Conservation (phyloP, 768 basidiomycete genomes). For the Auricularia heimuer region DNA sequence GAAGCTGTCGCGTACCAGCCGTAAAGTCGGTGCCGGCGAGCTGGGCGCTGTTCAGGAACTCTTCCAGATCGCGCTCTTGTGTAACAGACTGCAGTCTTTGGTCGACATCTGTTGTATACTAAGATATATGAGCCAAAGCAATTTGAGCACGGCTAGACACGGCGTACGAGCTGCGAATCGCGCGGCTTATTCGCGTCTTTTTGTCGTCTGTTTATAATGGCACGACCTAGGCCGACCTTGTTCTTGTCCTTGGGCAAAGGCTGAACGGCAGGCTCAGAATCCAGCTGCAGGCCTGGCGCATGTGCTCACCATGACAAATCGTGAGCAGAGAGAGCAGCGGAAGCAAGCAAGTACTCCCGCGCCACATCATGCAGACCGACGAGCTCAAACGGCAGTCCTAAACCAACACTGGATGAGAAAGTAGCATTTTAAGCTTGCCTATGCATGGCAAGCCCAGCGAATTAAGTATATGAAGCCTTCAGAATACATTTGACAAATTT, state of each 20-base stretch:
- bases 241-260: constrained; percentile 17
- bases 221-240: constrained; percentile 71
- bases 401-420: too few relatives aligned
- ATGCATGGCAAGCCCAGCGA: too few relatives aligned
- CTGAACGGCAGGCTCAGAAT: not conserved
- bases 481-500: too few relatives aligned
- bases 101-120: constrained; percentile 75
- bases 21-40: constrained; percentile 93
- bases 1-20: constrained; percentile 56
- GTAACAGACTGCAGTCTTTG: constrained; percentile 82
- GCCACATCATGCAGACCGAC: too few relatives aligned
- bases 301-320: not conserved
- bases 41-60: constrained; percentile 90
- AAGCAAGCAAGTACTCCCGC: too few relatives aligned
- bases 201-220: constrained; percentile 86
- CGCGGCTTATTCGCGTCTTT: constrained; percentile 59
- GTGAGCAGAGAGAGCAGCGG: not conserved
- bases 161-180: constrained; percentile 58
- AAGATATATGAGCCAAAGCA: constrained; percentile 3
- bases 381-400: too few relatives aligned
- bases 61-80: constrained; percentile 90
- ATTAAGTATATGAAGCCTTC: too few relatives aligned
- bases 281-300: not conserved
- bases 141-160: not conserved
- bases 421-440: too few relatives aligned